phyloP scores from a whole-genome alignment of 2,329 filamentous ascomycete species.

The Epichloe uncinata region DNA sequence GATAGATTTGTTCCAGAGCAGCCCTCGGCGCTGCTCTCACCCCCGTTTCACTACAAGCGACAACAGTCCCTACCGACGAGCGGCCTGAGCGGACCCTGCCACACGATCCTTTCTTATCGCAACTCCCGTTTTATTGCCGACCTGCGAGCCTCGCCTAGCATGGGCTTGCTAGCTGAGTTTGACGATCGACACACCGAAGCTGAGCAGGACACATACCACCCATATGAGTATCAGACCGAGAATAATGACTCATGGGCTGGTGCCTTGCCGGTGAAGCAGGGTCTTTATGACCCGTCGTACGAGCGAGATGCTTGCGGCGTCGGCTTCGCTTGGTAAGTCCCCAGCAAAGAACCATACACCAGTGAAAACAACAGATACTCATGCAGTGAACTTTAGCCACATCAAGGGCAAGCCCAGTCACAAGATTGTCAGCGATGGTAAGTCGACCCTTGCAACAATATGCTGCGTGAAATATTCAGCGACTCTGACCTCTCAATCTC shows the following conservation, averaged over 20 bases:
- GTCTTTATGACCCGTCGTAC: conserved; percentile 87
- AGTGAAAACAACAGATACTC: background rate
- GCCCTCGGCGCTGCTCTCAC: conserved; percentile 13
- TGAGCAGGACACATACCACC: conserved; percentile 46
- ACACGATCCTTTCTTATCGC: background rate
- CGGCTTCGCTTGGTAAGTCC: conserved; percentile 86
- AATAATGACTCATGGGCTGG: conserved; percentile 85
- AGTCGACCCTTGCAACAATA: conserved; percentile 19
- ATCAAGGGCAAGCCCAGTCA: conserved; percentile 96
- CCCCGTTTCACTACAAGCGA: conserved; percentile 5
- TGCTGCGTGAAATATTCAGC: background rate
- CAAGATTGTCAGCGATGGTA: conserved; percentile 98
- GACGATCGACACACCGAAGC: conserved; percentile 55
- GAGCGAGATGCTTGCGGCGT: conserved; percentile 99
- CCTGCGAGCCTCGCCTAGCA: conserved; percentile 45
- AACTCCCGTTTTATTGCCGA: background rate
- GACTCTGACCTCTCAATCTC: background rate
- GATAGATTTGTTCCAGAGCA: conserved; percentile 11
- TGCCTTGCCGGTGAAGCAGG: conserved; percentile 93
- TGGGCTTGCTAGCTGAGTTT: conserved; percentile 53
- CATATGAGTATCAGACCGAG: conserved; percentile 78
- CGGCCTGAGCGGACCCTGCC: conserved; percentile 3
- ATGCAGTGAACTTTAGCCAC: conserved; percentile 43
- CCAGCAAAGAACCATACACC: background rate
- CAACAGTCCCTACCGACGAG: conserved; percentile 3